These are phyloP conservation scores for Orychophragmus violaceus DNA, from an alignment of 345 rosid species.

Conservation along the genomic window DNA sequence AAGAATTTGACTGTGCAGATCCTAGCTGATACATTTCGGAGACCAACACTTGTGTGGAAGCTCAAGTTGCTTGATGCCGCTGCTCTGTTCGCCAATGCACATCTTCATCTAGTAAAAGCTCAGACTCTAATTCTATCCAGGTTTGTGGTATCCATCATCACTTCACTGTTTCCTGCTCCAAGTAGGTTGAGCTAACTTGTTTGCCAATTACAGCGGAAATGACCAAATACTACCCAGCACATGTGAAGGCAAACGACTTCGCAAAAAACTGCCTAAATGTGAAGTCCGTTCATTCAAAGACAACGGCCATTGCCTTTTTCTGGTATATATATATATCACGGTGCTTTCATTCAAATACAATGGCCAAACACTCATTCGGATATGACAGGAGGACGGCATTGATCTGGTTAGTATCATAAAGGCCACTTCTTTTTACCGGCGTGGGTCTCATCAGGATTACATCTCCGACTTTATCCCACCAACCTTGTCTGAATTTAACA, in stretches of 20 bases:
- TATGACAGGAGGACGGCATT: conserved; percentile 56
- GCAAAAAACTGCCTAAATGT: conserved; percentile 37
- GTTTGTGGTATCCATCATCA: conserved; percentile 28
- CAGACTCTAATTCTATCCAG: conserved; percentile 60
- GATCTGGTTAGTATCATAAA: conserved; percentile 58
- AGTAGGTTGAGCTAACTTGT: conserved; percentile 6
- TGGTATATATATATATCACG: conserved; percentile 48
- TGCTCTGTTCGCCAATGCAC: conserved; percentile 54
- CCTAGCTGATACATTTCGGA: conserved; percentile 44
- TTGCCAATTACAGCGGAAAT: conserved; percentile 44
- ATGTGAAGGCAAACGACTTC: conserved; percentile 61
- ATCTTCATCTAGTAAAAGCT: conserved; percentile 65
- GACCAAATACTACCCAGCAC: conserved; percentile 71
- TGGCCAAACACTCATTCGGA: background rate
- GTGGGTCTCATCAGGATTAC: conserved; percentile 40
- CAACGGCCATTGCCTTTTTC: conserved; percentile 66
- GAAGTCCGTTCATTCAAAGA: conserved; percentile 52
- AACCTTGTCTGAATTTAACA: conserved; percentile 43
- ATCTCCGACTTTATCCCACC: conserved; percentile 57
- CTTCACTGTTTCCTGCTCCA: conserved; percentile 2
- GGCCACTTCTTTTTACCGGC: conserved; percentile 60
- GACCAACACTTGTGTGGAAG: conserved; percentile 71
- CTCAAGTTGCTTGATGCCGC: conserved; percentile 59
- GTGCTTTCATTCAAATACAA: background rate
- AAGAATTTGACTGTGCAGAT: conserved; percentile 41